Evolutionary conservation across 192 early-diverging fungal genomes (phyloP), one percentile per base, ranked within the genome.

Genomic region (Backusella australiensis): DNA sequence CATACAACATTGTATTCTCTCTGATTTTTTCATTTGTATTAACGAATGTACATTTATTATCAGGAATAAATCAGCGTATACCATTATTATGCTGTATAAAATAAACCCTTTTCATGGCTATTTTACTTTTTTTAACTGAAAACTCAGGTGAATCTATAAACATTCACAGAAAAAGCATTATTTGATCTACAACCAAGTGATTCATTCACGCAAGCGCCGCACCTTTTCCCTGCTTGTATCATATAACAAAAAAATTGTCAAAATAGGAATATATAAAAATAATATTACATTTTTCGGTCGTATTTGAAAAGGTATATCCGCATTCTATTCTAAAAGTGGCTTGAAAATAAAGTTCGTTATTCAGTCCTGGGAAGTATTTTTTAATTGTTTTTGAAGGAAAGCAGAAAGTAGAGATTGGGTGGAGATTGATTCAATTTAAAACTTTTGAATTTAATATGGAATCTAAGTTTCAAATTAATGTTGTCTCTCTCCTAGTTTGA

Each of bases 381-480:
- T n/a, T n/a, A 53, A 21, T 6, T 7, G 12, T 44, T 17, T 44
- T 44, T 44, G 42, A 3, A 5, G 6, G 56, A 12, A 14, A 63
- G 23, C 12, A 63, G 11, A 11, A 63, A 63, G 12, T 26, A 15
- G 9, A 63, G 8, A 63, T 11, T 29, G 56, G 3, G 26, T 26
- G 56, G 56, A 29, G 11, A 63, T 63, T 63, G 23, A 63, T 63
- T 63, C 56, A 26, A 14, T 26, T 63, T 26, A 29, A 63, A 63
- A 26, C 56, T 26, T 63, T 63, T 29, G 26, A 12, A 23, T 23
- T 29, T 63, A 63, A 29, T 26, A 63, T 14, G 26, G 56, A 63
- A 63, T 63, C 56, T 6, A 63, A 63, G 56, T 63, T 63, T 63
- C 56, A 63, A 63, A 63, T 63, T 26, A 63, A 63, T 29, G 23